These are phyloP conservation scores for Pseudocercospora cruenta DNA, from an alignment of 2,329 filamentous ascomycete genomes.

Conservation along the genomic window DNA sequence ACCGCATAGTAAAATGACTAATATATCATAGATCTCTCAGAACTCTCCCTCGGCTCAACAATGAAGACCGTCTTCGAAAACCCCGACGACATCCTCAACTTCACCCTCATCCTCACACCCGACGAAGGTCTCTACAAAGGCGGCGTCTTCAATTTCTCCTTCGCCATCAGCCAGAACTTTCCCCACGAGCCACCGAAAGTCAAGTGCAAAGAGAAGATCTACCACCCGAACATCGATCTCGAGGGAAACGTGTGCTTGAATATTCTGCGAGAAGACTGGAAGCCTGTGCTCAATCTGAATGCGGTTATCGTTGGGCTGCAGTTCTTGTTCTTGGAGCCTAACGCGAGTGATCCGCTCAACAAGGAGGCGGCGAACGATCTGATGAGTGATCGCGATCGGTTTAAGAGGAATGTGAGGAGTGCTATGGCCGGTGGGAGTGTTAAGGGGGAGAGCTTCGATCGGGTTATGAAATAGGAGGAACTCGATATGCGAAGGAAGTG, in stretches of 20 bases:
- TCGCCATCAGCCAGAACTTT: constrained; percentile 91
- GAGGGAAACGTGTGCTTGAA: constrained; percentile 98
- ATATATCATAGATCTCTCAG: constrained; percentile 68
- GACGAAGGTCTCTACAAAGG: constrained; percentile 89
- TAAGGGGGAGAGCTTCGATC: constrained; percentile 73
- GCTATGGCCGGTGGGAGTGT: constrained; percentile 82
- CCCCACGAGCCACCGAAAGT: constrained; percentile 98
- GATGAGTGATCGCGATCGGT: constrained; percentile 79
- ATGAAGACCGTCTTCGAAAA: constrained; percentile 83
- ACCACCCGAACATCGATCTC: constrained; percentile 97
- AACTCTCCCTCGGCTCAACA: constrained; percentile 75
- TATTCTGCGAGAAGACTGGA: constrained; percentile 97
- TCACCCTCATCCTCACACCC: constrained; percentile 77
- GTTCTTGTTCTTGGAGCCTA: constrained; percentile 97
- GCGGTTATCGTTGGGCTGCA: constrained; percentile 92
- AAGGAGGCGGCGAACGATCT: constrained; percentile 97
- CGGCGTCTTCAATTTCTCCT: constrained; percentile 85
- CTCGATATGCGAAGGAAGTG: no score
- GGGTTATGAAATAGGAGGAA: constrained; percentile 69
- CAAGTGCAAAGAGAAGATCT: constrained; percentile 96
- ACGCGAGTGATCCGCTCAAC: constrained; percentile 95
- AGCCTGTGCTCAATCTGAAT: constrained; percentile 94
- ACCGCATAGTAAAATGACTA: neutral
- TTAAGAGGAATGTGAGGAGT: constrained; percentile 85
- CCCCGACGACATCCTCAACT: constrained; percentile 84